Percentiles rank a stretch among this genome's conserved stretches.
These are phyloP conservation scores for Cyclotella cryptica DNA, from an alignment of 108 stramenopile genomes.

Conservation along the genomic window DNA sequence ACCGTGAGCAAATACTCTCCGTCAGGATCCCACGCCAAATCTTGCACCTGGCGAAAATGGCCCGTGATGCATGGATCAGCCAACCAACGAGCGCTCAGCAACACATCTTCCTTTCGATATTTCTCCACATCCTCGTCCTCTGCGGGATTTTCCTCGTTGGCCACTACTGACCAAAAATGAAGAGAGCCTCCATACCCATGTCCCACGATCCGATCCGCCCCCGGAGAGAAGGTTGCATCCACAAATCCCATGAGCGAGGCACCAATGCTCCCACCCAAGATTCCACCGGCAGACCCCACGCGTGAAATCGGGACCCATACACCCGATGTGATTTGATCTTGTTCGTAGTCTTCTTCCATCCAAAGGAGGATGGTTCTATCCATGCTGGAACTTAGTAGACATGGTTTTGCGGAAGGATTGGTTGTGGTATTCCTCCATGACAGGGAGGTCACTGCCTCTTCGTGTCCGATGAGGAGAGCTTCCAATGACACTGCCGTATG, in stretches of 20 bases:
- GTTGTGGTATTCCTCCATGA: conserved; percentile 65
- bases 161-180: conserved; percentile 64
- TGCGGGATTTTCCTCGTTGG: conserved; percentile 25
- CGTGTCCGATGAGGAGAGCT: conserved; percentile 87
- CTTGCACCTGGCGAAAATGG: conserved; percentile 78
- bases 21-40: conserved; percentile 80
- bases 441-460: conserved; percentile 83
- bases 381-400: conserved; percentile 84
- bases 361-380: conserved; percentile 87
- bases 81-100: conserved; percentile 62
- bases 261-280: conserved; percentile 84
- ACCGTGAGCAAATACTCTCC: conserved; percentile 84
- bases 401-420: conserved; percentile 54
- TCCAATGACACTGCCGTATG: conserved; percentile 73
- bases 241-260: conserved; percentile 81
- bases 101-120: conserved; percentile 43
- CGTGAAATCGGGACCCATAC: conserved; percentile 86
- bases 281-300: conserved; percentile 91
- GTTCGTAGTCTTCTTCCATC: conserved; percentile 45
- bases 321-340: conserved; percentile 27
- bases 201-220: conserved; percentile 65
- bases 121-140: conserved; percentile 20
- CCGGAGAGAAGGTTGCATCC: conserved; percentile 58
- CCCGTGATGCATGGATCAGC: conserved; percentile 85
- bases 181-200: conserved; percentile 89